Base-by-base conservation (phyloP, 2,329 filamentous ascomycete genomes). In the Hymenoscyphus linearis region DNA sequence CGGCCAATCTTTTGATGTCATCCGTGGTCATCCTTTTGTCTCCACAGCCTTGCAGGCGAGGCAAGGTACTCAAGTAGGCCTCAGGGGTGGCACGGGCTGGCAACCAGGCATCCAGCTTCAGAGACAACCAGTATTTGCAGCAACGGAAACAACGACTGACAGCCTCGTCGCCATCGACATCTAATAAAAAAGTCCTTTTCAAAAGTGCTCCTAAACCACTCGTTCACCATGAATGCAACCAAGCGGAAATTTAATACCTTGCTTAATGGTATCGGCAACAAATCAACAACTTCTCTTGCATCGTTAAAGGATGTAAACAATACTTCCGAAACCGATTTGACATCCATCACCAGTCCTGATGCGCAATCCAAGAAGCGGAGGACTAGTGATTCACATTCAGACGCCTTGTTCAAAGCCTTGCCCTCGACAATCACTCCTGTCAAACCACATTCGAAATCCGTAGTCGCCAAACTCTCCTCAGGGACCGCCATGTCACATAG, bases 221-320 rank as follows among this genome's bases (percentile, higher is more conserved):
- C 27, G 25, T 57, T 53, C 54, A 58, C 76, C 53, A 89, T 92
- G 79, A 89, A 89, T 72, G 84, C 87, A 26, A 90, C 87, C n/a
- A 93, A 93, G 77, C 83, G 90, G 68, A 93, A 93, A 75, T 92
- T 93, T 78, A 89, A 92, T 75, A 82, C 83, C 69, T 80, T 92
- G 16, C 79, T 93, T 31, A 88, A 91, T 71, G 79, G 84, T 66
- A 80, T 88, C 68, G 83, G 83, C 69, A 83, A 74, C 55, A 74
- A 73, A 60, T 74, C 75, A 60, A 73, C 72, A 14, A 77, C 78
- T 67, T 75, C 82, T 62, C 71, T 76, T 57, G 69, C 71, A 26
- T 68, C 75, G 59, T 12, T 16, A 18, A 69, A 73, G 55, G 62
- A 68, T 52, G 68, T 72, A 63, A 76, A 76, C 62, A 75, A 74